phyloP scores from a whole-genome alignment of 1,139 yeast genomes.

The Hyphopichia wangnamkhiaoensis region DNA sequence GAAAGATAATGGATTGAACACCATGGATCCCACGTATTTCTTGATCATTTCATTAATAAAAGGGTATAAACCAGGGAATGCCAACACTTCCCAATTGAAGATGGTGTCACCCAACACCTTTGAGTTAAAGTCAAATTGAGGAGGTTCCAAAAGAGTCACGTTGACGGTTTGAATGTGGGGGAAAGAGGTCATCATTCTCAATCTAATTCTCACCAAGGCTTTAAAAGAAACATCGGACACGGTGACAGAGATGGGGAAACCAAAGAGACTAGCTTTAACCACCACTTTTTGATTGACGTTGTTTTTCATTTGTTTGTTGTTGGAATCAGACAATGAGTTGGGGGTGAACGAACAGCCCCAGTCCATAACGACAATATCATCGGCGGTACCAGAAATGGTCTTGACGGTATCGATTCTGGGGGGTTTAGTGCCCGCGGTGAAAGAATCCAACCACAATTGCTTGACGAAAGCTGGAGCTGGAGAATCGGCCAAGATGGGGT shows the following conservation, averaged over 20 bases:
- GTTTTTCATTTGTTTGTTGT: constrained; percentile 78
- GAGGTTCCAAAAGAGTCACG: constrained; percentile 80
- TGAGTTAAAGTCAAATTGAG: constrained; percentile 79
- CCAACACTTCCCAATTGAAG: constrained; percentile 83
- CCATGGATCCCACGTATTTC: constrained; percentile 83
- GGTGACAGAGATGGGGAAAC: constrained; percentile 62
- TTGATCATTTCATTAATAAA: constrained; percentile 81
- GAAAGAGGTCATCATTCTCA: constrained; percentile 85
- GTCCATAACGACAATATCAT: constrained; percentile 95
- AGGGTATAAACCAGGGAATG: constrained; percentile 82
- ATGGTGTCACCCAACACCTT: constrained; percentile 72
- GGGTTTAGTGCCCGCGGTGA: constrained; percentile 93
- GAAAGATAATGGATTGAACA: constrained; percentile 86
- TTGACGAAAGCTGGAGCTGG: constrained; percentile 84
- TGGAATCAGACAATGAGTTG: constrained; percentile 80
- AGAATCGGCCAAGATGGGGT: constrained; percentile 74
- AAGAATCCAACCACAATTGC: constrained; percentile 79
- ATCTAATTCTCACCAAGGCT: constrained; percentile 72
- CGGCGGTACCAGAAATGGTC: constrained; percentile 82
- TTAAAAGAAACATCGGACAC: constrained; percentile 64
- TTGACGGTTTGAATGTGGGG: constrained; percentile 93
- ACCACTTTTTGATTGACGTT: constrained; percentile 80
- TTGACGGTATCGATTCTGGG: constrained; percentile 89
- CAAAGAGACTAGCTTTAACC: constrained; percentile 67
- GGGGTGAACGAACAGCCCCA: constrained; percentile 92